These are phyloP conservation scores for Alternaria arbusti DNA, from an alignment of 2,329 filamentous ascomycete species.

Conservation along the genomic window DNA sequence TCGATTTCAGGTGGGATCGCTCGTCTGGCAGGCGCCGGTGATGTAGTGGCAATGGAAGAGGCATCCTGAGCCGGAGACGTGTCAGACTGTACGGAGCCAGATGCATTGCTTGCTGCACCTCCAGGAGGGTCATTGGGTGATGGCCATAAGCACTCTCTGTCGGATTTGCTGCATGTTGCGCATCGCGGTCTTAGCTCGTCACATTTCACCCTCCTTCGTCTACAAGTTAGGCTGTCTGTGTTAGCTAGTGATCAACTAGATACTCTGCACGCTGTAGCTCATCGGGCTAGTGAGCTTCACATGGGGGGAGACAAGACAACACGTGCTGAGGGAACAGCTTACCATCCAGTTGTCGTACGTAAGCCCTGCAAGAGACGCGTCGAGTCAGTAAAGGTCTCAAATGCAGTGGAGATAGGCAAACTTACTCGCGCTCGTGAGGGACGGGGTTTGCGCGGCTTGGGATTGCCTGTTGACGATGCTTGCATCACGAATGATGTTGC, in stretches of 20 bases:
- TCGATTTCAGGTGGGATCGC: slow-evolving; percentile 28
- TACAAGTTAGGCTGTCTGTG: slow-evolving; percentile 50
- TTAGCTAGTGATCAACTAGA: slow-evolving; percentile 11
- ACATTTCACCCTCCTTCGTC: slow-evolving; percentile 59
- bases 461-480: slow-evolving; percentile 29
- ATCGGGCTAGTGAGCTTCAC: background rate
- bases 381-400: background rate
- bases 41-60: slow-evolving; percentile 13
- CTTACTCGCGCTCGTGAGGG: slow-evolving; percentile 50
- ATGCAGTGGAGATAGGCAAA: background rate
- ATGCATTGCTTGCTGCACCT: slow-evolving; percentile 10
- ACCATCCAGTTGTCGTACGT: slow-evolving; percentile 55
- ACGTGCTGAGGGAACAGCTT: slow-evolving; percentile 22
- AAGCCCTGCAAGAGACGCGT: slow-evolving; percentile 37
- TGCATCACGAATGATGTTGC: slow-evolving; percentile 34
- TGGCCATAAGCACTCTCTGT: slow-evolving; percentile 52
- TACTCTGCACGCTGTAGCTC: background rate
- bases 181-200: slow-evolving; percentile 56
- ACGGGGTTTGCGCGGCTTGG: slow-evolving; percentile 46
- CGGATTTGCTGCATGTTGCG: slow-evolving; percentile 53
- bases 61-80: slow-evolving; percentile 23
- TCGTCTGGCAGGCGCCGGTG: slow-evolving; percentile 23
- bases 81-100: slow-evolving; percentile 14
- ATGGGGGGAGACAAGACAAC: background rate
- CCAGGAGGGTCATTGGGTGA: slow-evolving; percentile 15